Percentiles rank a stretch among this genome's conserved stretches.
These are phyloP conservation scores for Bocquillonia castaneifolia DNA, from an alignment of 441 rosid species.

Conservation along the genomic window DNA sequence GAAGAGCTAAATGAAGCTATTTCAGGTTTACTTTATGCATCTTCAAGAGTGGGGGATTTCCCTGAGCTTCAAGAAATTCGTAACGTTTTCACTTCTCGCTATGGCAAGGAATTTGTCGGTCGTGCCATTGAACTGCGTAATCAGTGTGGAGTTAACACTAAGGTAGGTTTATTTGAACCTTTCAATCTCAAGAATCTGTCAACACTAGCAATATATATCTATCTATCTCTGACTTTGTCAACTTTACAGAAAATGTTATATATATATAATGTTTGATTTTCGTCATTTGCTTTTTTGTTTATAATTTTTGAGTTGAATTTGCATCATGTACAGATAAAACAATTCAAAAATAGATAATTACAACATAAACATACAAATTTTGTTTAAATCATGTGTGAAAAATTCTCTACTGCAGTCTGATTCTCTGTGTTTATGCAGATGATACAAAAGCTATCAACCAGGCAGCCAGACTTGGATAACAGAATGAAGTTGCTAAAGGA, in stretches of 20 bases:
- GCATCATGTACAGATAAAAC: no score
- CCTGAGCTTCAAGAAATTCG: constrained; percentile 94
- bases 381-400: constrained; percentile 2
- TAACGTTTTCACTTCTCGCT: constrained; percentile 48
- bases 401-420: no score
- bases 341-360: not conserved
- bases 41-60: constrained; percentile 81
- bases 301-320: not conserved
- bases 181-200: not conserved
- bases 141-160: constrained; percentile 59
- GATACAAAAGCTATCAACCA: constrained; percentile 77
- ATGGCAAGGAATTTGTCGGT: constrained; percentile 72
- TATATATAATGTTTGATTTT: no score
- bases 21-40: constrained; percentile 63
- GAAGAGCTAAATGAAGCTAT: constrained; percentile 73
- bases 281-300: no score
- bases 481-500: constrained; percentile 56
- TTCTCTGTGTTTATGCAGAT: constrained; percentile 37
- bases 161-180: constrained; percentile 32
- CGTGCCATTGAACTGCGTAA: constrained; percentile 69
- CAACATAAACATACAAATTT: not conserved
- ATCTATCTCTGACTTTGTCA: not conserved
- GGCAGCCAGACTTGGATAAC: constrained; percentile 55
- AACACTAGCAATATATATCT: not conserved
- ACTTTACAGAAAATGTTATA: not conserved